Evolutionary conservation across 345 rosid species (phyloP).

Genomic region (Pseudoturritis turrita): DNA sequence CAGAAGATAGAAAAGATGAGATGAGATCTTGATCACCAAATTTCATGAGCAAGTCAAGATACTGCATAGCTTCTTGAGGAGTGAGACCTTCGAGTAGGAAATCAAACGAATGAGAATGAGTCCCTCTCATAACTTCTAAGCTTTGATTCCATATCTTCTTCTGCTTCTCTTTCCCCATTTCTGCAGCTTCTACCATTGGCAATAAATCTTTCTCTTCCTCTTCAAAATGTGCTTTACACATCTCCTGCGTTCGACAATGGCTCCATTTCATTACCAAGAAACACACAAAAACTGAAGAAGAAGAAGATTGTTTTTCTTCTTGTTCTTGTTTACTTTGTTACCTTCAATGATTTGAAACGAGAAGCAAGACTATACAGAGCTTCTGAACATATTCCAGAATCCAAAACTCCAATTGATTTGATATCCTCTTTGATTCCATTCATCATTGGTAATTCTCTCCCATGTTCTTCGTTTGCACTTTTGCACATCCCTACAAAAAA

Average conservation of each 20-base stretch:
- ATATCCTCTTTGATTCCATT: constrained; percentile 73
- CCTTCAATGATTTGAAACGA: constrained; percentile 58
- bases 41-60: constrained; percentile 44
- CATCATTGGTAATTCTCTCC: constrained; percentile 65
- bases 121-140: constrained; percentile 49
- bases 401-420: constrained; percentile 56
- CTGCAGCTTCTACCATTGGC: constrained; percentile 64
- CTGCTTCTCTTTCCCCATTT: constrained; percentile 51
- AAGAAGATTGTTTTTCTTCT: neutral
- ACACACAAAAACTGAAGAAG: neutral
- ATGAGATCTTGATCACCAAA: constrained; percentile 35
- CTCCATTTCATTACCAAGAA: neutral
- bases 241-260: constrained; percentile 26
- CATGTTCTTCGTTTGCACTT: constrained; percentile 60
- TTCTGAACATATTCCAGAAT: constrained; percentile 45
- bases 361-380: constrained; percentile 44
- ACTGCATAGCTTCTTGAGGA: constrained; percentile 66
- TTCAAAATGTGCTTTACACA: constrained; percentile 53
- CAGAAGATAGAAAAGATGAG: constrained; percentile 16
- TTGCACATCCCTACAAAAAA: constrained; percentile 49
- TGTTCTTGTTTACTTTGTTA: neutral
- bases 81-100: constrained; percentile 51
- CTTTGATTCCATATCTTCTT: constrained; percentile 41
- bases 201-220: constrained; percentile 59
- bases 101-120: constrained; percentile 49